phyloP scores from a whole-genome alignment of 495 filamentous ascomycete species.

The Lepidopterella palustris region DNA sequence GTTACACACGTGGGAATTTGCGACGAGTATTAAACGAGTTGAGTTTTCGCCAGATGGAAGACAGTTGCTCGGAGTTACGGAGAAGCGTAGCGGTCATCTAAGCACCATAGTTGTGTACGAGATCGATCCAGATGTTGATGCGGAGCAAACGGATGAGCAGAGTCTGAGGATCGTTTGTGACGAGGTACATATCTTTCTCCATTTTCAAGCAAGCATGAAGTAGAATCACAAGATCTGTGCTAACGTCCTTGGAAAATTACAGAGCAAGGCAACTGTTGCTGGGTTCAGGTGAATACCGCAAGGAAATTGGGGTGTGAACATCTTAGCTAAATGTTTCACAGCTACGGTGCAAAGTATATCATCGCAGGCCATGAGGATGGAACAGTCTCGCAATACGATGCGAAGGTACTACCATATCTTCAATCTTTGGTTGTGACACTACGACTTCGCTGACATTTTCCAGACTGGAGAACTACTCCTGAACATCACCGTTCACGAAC shows the following conservation, averaged over 20 bases:
- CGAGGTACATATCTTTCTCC: too few relatives aligned
- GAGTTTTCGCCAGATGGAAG: constrained; percentile 92
- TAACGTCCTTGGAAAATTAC: too few relatives aligned
- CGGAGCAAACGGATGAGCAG: constrained; percentile 77
- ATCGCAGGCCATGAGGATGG: constrained; percentile 97
- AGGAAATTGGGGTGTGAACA: too few relatives aligned
- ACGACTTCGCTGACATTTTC: background rate
- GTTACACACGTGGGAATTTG: constrained; percentile 95
- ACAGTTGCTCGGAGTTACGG: constrained; percentile 83
- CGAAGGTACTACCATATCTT: constrained; percentile 52
- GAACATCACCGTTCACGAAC: constrained; percentile 75
- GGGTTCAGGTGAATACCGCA: too few relatives aligned
- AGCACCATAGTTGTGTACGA: constrained; percentile 89
- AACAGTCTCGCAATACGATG: constrained; percentile 88
- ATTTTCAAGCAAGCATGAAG: too few relatives aligned
- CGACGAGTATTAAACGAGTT: constrained; percentile 90
- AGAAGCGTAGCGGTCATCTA: constrained; percentile 93
- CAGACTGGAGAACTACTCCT: constrained; percentile 75
- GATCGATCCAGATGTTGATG: constrained; percentile 69
- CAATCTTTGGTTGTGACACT: too few relatives aligned
- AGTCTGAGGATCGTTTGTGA: constrained; percentile 78
- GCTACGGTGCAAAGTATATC: constrained; percentile 85
- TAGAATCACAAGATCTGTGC: too few relatives aligned
- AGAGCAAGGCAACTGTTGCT: constrained; percentile 92
- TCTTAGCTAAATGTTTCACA: too few relatives aligned